Conservation (phyloP, 108 stramenopile genomes). For the Craspedostauros australis region DNA sequence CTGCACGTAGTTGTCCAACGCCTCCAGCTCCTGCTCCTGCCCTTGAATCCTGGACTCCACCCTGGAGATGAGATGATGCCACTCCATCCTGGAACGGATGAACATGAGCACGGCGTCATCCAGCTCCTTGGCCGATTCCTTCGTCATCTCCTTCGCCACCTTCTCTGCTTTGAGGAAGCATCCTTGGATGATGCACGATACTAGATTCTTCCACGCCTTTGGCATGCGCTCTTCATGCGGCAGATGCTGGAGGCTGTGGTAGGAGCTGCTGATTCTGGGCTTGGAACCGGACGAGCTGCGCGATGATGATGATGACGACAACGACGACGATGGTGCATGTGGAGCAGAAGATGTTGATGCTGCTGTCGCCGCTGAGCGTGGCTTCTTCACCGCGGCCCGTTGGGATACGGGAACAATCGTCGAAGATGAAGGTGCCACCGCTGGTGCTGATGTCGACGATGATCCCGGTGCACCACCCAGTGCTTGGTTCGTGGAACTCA, state of each 20-base stretch:
- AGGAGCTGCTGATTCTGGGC: background rate
- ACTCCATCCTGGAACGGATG: constrained; percentile 27
- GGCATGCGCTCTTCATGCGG: constrained; percentile 11
- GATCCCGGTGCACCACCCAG: too few relatives aligned
- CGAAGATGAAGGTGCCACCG: too few relatives aligned
- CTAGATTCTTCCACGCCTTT: constrained; percentile 9
- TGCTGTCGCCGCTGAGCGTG: background rate
- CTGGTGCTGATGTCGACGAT: too few relatives aligned
- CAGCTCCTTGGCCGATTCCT: constrained; percentile 20
- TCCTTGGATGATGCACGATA: background rate
- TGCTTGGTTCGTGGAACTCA: too few relatives aligned
- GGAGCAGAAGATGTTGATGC: background rate
- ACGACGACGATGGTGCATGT: constrained; percentile 9
- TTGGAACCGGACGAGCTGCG: too few relatives aligned
- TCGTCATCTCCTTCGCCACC: constrained; percentile 1
- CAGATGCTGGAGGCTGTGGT: background rate
- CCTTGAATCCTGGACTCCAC: constrained; percentile 43
- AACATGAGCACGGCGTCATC: constrained; percentile 26
- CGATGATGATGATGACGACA: constrained; percentile 4
- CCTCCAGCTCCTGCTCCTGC: constrained; percentile 38
- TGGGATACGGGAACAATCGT: too few relatives aligned
- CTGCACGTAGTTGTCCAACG: constrained; percentile 29
- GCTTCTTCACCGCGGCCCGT: too few relatives aligned
- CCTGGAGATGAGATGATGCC: constrained; percentile 19
- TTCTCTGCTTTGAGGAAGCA: constrained; percentile 25